Evolutionary conservation across 2,329 filamentous ascomycete genomes (phyloP).

Genomic region (Diplodia corticola): DNA sequence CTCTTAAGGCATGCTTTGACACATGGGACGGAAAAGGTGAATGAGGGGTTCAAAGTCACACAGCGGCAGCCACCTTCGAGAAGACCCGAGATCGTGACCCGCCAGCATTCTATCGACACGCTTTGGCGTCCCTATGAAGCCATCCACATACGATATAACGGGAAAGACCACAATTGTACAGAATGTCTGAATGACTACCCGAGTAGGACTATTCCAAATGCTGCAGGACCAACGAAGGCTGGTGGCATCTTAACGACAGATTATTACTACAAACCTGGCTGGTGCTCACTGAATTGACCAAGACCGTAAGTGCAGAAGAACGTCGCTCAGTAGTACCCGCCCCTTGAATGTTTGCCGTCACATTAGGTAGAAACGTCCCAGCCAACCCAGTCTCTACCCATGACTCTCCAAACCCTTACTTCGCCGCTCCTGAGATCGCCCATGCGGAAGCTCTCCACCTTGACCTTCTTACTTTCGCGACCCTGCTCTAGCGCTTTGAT

Average conservation of each 20-base stretch:
- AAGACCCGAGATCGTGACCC: background rate
- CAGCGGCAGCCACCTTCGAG: background rate
- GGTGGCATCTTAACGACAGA: background rate
- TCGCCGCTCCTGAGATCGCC: slow-evolving; percentile 90
- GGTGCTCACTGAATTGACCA: slow-evolving; percentile 6
- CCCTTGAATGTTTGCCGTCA: background rate
- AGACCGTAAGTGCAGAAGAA: background rate
- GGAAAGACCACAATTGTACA: background rate
- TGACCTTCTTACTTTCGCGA: slow-evolving; percentile 88
- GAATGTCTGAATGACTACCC: background rate
- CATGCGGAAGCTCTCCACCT: slow-evolving; percentile 90
- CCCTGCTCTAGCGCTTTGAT: slow-evolving; percentile 94
- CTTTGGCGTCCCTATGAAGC: background rate
- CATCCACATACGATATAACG: background rate
- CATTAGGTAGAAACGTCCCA: slow-evolving; percentile 56
- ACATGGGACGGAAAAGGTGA: background rate
- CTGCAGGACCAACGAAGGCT: background rate
- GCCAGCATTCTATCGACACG: background rate
- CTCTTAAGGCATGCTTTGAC: background rate
- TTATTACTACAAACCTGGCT: slow-evolving; percentile 19
- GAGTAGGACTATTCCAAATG: background rate
- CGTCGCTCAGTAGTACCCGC: slow-evolving; percentile 4
- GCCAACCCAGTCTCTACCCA: slow-evolving; percentile 87
- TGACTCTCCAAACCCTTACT: slow-evolving; percentile 95
- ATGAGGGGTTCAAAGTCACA: background rate